Evolutionary conservation across 441 rosid genomes (phyloP), one percentile per base, ranked within the genome.

Genomic region (Gossypium laxum): DNA sequence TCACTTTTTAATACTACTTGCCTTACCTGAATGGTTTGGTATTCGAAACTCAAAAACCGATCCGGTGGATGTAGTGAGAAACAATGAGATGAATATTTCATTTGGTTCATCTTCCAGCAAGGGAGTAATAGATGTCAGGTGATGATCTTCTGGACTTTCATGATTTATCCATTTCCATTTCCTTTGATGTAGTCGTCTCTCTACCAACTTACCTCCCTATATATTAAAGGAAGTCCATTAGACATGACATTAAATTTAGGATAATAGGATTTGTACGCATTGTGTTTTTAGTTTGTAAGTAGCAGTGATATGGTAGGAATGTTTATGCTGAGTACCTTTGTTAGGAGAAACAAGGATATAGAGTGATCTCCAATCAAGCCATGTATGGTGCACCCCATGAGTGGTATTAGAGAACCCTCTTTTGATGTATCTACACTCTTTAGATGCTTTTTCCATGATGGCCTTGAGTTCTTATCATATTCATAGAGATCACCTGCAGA

Each of bases 401-500:
- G 64, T 18, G 87, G 81, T 51, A 72, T 45, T 65, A 87, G 76
- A 63, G 82, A 77, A 66, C 80, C 19, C 19, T 18, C 19, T 18
- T 18, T 18, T 18, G 19, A 18, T 18, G 19, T 18, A 18, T 18
- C 19, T 18, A 18, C 19, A 18, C 19, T 78, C 82, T 81, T 74
- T 74, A 89, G 77, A 65, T 89, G 91, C 83, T 87, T 89, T 85
- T 83, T 89, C 93, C 93, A 89, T n/a, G 89, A 78, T 19, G 93
- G 91, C 71, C 76, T 87, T 6, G 91, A 85, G 79, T 72, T 80
- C 78, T 81, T 82, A 48, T 85, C 88, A 61, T 84, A 83, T 75
- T 89, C 91, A 19, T 89, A 89, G 15, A 89, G 93, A 65, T 85
- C 85, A 56, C 93, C 93, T 55, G 81, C 67, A 38, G 88, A 87